Conservation (phyloP, 768 basidiomycete genomes). For the Tephrocybe rancida region DNA sequence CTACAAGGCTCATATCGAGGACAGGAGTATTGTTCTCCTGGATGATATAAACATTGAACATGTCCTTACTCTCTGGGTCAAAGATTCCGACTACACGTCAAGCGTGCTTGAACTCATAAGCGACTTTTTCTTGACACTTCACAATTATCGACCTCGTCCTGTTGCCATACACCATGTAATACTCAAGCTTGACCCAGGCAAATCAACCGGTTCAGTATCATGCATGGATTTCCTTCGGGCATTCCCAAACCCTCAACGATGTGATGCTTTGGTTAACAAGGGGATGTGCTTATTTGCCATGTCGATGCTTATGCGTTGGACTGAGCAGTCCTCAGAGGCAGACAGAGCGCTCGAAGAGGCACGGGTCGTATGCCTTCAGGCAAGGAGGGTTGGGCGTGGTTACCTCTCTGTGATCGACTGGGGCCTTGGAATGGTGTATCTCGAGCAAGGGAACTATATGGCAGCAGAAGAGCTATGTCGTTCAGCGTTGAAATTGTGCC, state of each 20-base stretch:
- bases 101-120: neutral
- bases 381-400: neutral
- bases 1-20: conserved; percentile 2
- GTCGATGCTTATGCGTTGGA: neutral
- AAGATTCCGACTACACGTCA: neutral
- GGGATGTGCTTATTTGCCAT: conserved; percentile 1
- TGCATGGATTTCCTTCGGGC: neutral
- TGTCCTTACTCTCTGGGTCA: conserved; percentile 5
- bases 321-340: conserved; percentile 2
- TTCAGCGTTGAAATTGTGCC: neutral
- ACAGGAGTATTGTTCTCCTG: neutral
- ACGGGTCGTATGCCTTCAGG: neutral
- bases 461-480: neutral
- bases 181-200: neutral
- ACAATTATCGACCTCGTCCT: conserved; percentile 4
- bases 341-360: neutral
- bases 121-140: conserved; percentile 1
- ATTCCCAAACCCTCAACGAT: neutral
- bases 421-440: neutral
- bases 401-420: neutral
- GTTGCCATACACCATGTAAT: neutral
- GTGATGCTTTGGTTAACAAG: neutral
- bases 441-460: neutral
- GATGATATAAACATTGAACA: conserved; percentile 14
- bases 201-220: neutral